Conservation (phyloP, 164 flowering plant genomes). For the Vitis riparia region DNA sequence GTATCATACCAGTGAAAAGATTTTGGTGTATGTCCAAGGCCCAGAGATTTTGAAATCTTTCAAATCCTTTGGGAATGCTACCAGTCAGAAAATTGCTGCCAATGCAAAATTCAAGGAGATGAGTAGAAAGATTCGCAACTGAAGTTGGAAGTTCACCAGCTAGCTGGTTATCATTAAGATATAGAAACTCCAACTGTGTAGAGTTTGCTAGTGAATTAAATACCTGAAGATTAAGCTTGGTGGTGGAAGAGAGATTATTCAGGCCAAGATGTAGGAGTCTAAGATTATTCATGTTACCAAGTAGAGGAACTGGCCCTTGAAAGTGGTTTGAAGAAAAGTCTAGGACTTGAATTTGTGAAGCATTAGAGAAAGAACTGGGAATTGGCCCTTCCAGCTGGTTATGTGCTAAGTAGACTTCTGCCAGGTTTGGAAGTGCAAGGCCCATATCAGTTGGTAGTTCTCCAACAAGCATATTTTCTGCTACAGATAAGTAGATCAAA, state of each 20-base stretch:
- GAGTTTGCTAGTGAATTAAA: conserved; percentile 9
- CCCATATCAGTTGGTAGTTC: conserved; percentile 7
- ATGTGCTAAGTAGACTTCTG: background rate
- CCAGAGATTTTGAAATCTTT: conserved; percentile 11
- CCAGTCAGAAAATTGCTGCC: conserved; percentile 10
- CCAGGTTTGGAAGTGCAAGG: conserved; percentile 9
- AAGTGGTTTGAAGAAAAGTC: conserved; percentile 17
- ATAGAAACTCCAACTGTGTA: background rate
- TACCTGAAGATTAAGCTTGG: conserved; percentile 4
- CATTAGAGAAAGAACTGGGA: conserved; percentile 9
- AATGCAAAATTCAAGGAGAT: conserved; percentile 12
- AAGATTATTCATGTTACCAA: conserved; percentile 6
- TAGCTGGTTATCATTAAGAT: conserved; percentile 3
- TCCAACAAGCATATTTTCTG: conserved; percentile 3
- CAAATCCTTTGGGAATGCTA: conserved; percentile 3
- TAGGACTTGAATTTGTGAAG: conserved; percentile 13
- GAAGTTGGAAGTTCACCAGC: conserved; percentile 15
- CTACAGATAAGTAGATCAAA: conserved; percentile 1
- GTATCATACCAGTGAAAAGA: conserved; percentile 8
- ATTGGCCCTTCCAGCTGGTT: conserved; percentile 9
- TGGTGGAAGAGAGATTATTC: conserved; percentile 13
- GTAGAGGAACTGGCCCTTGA: conserved; percentile 9
- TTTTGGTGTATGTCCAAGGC: conserved; percentile 6
- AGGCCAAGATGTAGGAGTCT: background rate
- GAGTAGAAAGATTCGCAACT: conserved; percentile 8